Evolutionary conservation across 208 protist species (phyloP).

Genomic region (Cochliopodium minus): DNA sequence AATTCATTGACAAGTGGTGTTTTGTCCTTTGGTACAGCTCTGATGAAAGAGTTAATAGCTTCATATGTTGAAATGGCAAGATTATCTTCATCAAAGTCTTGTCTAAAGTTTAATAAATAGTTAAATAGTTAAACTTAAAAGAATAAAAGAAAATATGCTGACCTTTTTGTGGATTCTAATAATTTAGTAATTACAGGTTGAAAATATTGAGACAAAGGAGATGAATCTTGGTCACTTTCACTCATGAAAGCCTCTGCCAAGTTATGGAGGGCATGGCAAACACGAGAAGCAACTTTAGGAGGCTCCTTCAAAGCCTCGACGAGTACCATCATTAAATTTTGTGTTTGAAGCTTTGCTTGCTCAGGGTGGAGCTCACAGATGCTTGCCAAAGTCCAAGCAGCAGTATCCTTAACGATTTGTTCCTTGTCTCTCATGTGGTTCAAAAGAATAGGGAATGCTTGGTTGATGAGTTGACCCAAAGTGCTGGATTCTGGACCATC

Average conservation of each 20-base stretch:
- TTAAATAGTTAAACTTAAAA: too few relatives aligned
- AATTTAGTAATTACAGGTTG: constrained; percentile 5
- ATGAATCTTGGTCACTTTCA: constrained; percentile 29
- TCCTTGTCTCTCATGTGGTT: constrained; percentile 54
- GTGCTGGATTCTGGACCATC: constrained; percentile 53
- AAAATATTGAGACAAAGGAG: constrained; percentile 65
- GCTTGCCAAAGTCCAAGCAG: constrained; percentile 72
- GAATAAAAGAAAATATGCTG: too few relatives aligned
- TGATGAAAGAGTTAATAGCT: constrained; percentile 66
- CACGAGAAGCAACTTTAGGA: constrained; percentile 52
- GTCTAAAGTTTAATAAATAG: too few relatives aligned
- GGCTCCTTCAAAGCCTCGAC: constrained; percentile 39
- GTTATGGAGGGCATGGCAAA: constrained; percentile 76
- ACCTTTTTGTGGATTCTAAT: constrained; percentile 10
- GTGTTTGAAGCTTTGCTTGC: constrained; percentile 39
- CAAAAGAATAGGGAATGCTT: constrained; percentile 59
- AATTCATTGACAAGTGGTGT: too few relatives aligned
- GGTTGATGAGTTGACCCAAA: constrained; percentile 59
- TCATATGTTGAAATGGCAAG: constrained; percentile 67
- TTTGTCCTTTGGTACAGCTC: too few relatives aligned
- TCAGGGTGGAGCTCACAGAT: constrained; percentile 70
- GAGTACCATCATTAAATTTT: constrained; percentile 45
- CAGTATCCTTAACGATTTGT: constrained; percentile 66
- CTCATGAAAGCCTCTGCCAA: constrained; percentile 57
- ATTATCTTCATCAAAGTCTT: constrained; percentile 40